A percentile compares a stretch with the other conserved stretches of the same genome.
Conservation (phyloP, 2,329 filamentous ascomycete species). For the Pestalotiopsis sp. region DNA sequence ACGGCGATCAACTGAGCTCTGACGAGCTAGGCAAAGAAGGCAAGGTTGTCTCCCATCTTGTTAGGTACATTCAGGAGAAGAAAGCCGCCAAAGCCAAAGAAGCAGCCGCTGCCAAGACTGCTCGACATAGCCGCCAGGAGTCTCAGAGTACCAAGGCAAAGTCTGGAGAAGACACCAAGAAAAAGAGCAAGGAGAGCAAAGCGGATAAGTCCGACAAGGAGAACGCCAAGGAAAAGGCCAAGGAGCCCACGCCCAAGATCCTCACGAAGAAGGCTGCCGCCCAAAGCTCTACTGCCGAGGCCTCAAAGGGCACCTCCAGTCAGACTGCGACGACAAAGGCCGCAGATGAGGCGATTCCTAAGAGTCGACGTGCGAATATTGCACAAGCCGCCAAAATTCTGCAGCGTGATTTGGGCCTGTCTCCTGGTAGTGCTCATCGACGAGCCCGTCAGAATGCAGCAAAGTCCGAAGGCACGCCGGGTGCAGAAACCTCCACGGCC, state of each 20-base stretch:
- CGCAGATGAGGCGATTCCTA: constrained; percentile 43
- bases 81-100: constrained; percentile 63
- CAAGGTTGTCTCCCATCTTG: constrained; percentile 79
- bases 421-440: constrained; percentile 63
- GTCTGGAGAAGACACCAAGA: constrained; percentile 50
- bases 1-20: constrained; percentile 47
- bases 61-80: constrained; percentile 89
- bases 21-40: constrained; percentile 51
- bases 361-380: constrained; percentile 63
- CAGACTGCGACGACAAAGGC: constrained; percentile 36
- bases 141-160: constrained; percentile 54
- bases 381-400: constrained; percentile 66
- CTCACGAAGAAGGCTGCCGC: constrained; percentile 60
- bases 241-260: constrained; percentile 62
- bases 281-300: constrained; percentile 50
- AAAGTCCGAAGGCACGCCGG: constrained; percentile 53
- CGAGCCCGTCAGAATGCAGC: constrained; percentile 61
- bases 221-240: constrained; percentile 52
- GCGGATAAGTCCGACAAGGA: constrained; percentile 66
- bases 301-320: constrained; percentile 44
- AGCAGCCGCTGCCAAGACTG: constrained; percentile 35
- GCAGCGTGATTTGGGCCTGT: constrained; percentile 68
- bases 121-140: constrained; percentile 61
- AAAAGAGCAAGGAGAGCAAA: constrained; percentile 65
- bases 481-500: constrained; percentile 36